Percentiles rank a stretch among this genome's conserved stretches.
Conservation (phyloP, 805 yeast genomes). For the Nakazawaea molendinolei region DNA sequence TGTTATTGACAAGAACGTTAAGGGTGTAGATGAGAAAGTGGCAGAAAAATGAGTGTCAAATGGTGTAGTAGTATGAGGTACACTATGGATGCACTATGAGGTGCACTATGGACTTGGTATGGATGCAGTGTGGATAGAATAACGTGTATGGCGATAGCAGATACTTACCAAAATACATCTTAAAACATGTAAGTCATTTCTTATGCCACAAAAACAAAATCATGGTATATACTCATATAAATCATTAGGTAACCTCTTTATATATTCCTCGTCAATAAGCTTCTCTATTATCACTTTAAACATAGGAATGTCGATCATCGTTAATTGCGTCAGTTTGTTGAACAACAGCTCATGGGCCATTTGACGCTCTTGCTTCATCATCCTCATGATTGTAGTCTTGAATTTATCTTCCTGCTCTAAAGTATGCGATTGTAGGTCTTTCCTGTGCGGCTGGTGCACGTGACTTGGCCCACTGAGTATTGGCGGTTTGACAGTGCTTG, state of each 20-base stretch:
- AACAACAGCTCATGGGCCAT: slow-evolving; percentile 23
- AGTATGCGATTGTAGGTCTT: not conserved
- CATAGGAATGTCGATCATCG: slow-evolving; percentile 21
- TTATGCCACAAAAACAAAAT: no score
- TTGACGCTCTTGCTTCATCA: slow-evolving; percentile 25
- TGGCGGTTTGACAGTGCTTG: slow-evolving; percentile 3
- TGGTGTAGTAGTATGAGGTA: no score
- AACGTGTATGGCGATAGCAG: no score
- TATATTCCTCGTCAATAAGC: slow-evolving; percentile 28
- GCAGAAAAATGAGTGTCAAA: no score
- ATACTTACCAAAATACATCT: no score
- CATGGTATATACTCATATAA: slow-evolving; percentile 27
- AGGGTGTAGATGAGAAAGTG: slow-evolving; percentile 10
- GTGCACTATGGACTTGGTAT: no score
- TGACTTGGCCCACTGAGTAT: not conserved
- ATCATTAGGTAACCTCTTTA: slow-evolving; percentile 22
- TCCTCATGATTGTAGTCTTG: slow-evolving; percentile 23
- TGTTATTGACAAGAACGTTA: slow-evolving; percentile 21
- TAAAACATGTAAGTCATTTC: no score
- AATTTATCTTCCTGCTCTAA: slow-evolving; percentile 24
- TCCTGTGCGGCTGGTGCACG: no score
- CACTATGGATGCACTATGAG: no score
- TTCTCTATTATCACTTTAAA: slow-evolving; percentile 28
- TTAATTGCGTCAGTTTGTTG: slow-evolving; percentile 17
- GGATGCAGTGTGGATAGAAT: no score